phyloP scores from a whole-genome alignment of 2,329 filamentous ascomycete species.

The Pseudocercospora vitis region DNA sequence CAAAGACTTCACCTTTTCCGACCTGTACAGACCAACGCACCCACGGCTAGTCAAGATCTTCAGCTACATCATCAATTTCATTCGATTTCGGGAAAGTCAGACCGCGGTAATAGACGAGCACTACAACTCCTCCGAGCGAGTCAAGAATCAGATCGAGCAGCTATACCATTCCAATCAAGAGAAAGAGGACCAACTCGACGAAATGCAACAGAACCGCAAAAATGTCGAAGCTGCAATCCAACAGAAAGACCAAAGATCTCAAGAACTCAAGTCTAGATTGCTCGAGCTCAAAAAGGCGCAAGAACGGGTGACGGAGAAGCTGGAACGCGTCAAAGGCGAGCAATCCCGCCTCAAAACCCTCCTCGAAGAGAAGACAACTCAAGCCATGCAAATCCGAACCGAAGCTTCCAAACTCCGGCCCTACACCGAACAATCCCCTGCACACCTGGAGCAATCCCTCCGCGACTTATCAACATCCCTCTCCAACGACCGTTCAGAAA shows the following conservation, averaged over 20 bases:
- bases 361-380: conserved; percentile 70
- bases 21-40: conserved; percentile 87
- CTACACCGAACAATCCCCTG: conserved; percentile 87
- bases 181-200: conserved; percentile 74
- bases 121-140: conserved; percentile 85
- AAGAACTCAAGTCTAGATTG: conserved; percentile 79
- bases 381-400: conserved; percentile 70
- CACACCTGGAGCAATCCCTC: conserved; percentile 76
- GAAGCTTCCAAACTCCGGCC: conserved; percentile 87
- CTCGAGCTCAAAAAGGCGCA: conserved; percentile 79
- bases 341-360: conserved; percentile 72
- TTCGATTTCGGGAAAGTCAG: conserved; percentile 92
- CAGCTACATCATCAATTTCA: conserved; percentile 98
- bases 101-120: conserved; percentile 87
- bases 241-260: conserved; percentile 82
- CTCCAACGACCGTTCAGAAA: conserved; percentile 74
- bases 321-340: conserved; percentile 79
- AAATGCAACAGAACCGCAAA: conserved; percentile 76
- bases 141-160: conserved; percentile 82
- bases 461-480: conserved; percentile 79
- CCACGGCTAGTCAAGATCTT: conserved; percentile 91
- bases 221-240: conserved; percentile 78
- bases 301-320: conserved; percentile 75
- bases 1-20: conserved; percentile 88
- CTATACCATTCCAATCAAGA: conserved; percentile 84